Percentiles rank a stretch among this genome's conserved stretches.
Evolutionary conservation across 2,329 filamentous ascomycete genomes (phyloP).

Genomic region (Talaromyces verruculosus): DNA sequence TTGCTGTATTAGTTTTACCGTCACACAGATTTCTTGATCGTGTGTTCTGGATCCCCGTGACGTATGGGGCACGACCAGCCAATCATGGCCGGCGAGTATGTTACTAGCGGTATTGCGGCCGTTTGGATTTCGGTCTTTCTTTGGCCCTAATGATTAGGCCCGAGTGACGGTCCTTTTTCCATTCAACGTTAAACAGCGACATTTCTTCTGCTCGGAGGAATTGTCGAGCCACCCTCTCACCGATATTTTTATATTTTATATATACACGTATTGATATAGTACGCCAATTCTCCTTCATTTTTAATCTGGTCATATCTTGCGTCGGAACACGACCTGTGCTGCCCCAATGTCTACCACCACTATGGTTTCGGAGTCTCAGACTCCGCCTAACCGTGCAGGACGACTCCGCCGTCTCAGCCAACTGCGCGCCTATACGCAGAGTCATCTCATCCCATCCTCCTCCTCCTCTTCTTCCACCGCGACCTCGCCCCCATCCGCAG

Average conservation of each 20-base stretch:
- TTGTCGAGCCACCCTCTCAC: slow-evolving; percentile 3
- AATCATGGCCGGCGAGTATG: neutral
- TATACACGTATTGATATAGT: neutral
- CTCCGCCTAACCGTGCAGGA: slow-evolving; percentile 31
- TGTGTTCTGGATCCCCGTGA: neutral
- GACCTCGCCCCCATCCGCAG: slow-evolving; percentile 23
- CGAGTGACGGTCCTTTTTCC: neutral
- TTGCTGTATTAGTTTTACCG: neutral
- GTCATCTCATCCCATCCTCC: slow-evolving; percentile 29
- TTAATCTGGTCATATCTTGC: neutral
- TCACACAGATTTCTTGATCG: neutral
- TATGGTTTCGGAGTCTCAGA: slow-evolving; percentile 30
- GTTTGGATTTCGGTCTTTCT: slow-evolving; percentile 2
- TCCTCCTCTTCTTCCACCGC: slow-evolving; percentile 23
- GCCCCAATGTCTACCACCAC: slow-evolving; percentile 25
- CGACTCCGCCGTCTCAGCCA: slow-evolving; percentile 44
- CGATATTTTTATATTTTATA: neutral
- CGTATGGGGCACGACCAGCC: neutral
- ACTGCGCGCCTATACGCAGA: slow-evolving; percentile 41
- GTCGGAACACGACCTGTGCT: neutral
- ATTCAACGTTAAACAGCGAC: neutral
- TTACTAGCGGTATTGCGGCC: slow-evolving; percentile 1
- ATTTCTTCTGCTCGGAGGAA: neutral
- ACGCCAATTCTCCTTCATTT: neutral
- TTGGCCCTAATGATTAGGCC: neutral